Conservation (phyloP, 2,329 filamentous ascomycete genomes). For the Colletotrichum shisoi region DNA sequence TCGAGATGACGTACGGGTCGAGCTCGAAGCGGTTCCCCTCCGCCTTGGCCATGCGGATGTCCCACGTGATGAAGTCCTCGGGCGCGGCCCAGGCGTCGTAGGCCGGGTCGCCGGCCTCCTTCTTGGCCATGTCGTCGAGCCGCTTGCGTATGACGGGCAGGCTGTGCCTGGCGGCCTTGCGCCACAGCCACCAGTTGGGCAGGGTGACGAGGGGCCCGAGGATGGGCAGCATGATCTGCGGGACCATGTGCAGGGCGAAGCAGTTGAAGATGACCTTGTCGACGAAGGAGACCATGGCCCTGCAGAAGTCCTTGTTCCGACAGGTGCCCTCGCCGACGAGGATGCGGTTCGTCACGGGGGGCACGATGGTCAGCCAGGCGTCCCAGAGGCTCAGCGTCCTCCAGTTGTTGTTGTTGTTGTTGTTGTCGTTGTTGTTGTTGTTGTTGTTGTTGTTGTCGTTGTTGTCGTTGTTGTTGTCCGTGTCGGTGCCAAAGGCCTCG, state of each 20-base stretch:
- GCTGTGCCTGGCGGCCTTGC: conserved; percentile 52
- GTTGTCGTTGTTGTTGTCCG: conserved; percentile 45
- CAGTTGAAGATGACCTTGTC: conserved; percentile 57
- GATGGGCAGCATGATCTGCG: conserved; percentile 58
- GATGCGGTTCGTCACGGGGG: conserved; percentile 55
- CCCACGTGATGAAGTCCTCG: conserved; percentile 67
- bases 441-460: too few species aligned
- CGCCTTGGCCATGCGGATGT: conserved; percentile 58
- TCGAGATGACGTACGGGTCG: conserved; percentile 57
- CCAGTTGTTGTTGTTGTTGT: too few species aligned
- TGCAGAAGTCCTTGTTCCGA: conserved; percentile 56
- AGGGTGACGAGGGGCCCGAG: conserved; percentile 56
- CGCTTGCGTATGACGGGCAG: conserved; percentile 60
- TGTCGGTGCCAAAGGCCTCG: conserved; percentile 48
- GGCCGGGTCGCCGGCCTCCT: conserved; percentile 51
- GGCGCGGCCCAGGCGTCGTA: conserved; percentile 55
- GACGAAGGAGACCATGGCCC: conserved; percentile 59
- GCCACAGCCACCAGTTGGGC: conserved; percentile 58
- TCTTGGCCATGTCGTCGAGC: conserved; percentile 55
- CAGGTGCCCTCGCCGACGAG: conserved; percentile 51
- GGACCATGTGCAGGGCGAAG: conserved; percentile 57
- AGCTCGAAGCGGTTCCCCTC: conserved; percentile 56
- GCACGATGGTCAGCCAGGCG: conserved; percentile 53
- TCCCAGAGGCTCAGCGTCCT: conserved; percentile 56
- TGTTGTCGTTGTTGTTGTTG: too few species aligned